phyloP scores from a whole-genome alignment of 805 yeast genomes.

The Wickerhamiella cacticola region DNA sequence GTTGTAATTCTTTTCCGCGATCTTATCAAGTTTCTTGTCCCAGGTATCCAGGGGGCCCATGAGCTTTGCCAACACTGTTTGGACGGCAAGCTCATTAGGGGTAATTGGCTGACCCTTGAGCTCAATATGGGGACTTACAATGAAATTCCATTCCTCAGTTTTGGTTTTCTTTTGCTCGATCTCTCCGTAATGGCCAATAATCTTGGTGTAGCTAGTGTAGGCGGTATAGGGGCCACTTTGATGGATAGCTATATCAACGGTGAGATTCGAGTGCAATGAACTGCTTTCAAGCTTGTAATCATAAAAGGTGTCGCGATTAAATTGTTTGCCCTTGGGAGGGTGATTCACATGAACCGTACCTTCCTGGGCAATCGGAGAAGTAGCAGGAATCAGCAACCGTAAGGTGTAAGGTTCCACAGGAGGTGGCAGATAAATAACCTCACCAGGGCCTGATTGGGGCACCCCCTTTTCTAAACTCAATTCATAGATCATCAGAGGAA shows the following conservation, averaged over 20 bases:
- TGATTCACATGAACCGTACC: constrained; percentile 67
- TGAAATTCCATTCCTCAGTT: constrained; percentile 52
- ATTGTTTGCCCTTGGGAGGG: constrained; percentile 39
- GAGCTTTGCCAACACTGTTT: constrained; percentile 85
- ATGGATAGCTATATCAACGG: constrained; percentile 48
- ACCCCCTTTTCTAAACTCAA: constrained; percentile 24
- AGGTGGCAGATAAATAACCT: constrained; percentile 31
- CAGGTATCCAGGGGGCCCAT: constrained; percentile 56
- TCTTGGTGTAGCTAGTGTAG: constrained; percentile 45
- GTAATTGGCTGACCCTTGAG: constrained; percentile 48
- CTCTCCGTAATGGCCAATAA: constrained; percentile 17
- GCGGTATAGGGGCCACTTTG: constrained; percentile 72
- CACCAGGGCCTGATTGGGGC: constrained; percentile 27
- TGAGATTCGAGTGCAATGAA: constrained; percentile 53
- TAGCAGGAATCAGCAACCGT: constrained; percentile 58
- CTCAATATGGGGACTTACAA: constrained; percentile 64
- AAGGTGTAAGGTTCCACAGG: constrained; percentile 35
- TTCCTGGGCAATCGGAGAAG: constrained; percentile 56
- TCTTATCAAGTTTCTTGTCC: constrained; percentile 50
- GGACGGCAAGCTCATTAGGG: constrained; percentile 67
- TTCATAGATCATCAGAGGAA: constrained; percentile 14
- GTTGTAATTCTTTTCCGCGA: constrained; percentile 72
- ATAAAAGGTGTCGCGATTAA: constrained; percentile 46
- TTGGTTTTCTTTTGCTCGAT: constrained; percentile 30
- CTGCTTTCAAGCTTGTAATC: constrained; percentile 33